Evolutionary conservation across 176 grass and related monocot species (phyloP).

Genomic region (sorghum (Sorghum bicolor)): DNA sequence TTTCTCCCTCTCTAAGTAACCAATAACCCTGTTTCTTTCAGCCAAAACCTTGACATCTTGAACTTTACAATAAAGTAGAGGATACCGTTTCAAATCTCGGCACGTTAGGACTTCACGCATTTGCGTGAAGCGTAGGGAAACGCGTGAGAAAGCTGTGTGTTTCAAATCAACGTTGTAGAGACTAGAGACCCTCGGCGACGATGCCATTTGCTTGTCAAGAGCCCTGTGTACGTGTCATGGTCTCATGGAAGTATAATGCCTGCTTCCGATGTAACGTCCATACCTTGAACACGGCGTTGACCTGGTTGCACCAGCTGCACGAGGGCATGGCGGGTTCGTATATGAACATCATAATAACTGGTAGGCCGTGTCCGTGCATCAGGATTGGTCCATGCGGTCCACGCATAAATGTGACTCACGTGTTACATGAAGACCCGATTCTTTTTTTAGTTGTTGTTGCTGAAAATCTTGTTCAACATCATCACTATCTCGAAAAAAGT

Average conservation of each 20-base stretch:
- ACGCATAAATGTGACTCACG: slow-evolving; percentile 24
- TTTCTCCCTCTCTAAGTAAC: not conserved
- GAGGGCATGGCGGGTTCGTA: not conserved
- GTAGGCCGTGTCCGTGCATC: not conserved
- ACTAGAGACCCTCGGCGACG: not conserved
- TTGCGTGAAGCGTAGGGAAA: not conserved
- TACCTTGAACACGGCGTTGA: not conserved
- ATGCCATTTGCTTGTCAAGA: not conserved
- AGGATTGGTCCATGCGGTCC: not conserved
- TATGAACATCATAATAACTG: not conserved
- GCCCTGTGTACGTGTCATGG: too few relatives aligned
- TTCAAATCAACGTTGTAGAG: not conserved
- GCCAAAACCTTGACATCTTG: not conserved
- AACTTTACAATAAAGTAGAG: not conserved
- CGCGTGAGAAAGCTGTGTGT: not conserved
- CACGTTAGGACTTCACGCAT: not conserved
- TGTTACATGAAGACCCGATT: not conserved
- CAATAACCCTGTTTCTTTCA: not conserved
- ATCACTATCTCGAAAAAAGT: too few relatives aligned
- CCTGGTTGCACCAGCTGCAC: not conserved
- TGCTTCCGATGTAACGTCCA: not conserved
- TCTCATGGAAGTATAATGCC: not conserved
- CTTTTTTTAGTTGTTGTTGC: too few relatives aligned
- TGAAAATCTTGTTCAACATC: not conserved
- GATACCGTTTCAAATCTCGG: not conserved